These are phyloP conservation scores for Linum trigynum DNA, from an alignment of 345 rosid species.

Conservation along the genomic window DNA sequence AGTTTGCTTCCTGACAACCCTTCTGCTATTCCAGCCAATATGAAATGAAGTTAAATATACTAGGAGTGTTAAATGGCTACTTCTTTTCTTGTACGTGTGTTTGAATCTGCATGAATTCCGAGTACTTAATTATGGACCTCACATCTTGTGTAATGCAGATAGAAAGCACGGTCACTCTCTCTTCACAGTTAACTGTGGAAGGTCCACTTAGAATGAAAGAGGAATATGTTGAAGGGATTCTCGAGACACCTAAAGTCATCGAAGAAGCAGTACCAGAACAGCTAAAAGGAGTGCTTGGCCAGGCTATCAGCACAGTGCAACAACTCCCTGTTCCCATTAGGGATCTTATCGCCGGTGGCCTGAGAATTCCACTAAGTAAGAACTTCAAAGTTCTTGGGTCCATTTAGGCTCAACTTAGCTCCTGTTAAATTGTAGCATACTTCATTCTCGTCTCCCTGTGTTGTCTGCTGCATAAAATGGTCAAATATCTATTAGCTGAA, in stretches of 20 bases:
- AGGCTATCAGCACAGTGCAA: conserved; percentile 54
- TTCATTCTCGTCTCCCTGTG: too few species aligned
- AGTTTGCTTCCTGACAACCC: neutral
- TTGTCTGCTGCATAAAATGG: too few species aligned
- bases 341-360: conserved; percentile 56
- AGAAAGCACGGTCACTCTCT: conserved; percentile 60
- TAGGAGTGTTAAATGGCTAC: neutral
- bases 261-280: conserved; percentile 79
- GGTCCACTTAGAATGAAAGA: conserved; percentile 93
- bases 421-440: neutral
- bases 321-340: conserved; percentile 74
- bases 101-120: neutral
- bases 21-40: neutral
- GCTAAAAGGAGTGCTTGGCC: conserved; percentile 65
- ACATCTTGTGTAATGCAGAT: conserved; percentile 42
- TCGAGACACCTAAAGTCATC: conserved; percentile 69
- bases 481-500: too few species aligned
- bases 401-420: neutral
- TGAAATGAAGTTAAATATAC: too few species aligned
- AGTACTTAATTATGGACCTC: neutral
- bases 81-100: neutral
- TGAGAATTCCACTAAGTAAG: conserved; percentile 83
- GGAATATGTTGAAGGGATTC: conserved; percentile 67
- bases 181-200: conserved; percentile 65
- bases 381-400: conserved; percentile 3